Base-by-base conservation (phyloP, 2,329 filamentous ascomycete species). In the Colletotrichum tamarilloi region DNA sequence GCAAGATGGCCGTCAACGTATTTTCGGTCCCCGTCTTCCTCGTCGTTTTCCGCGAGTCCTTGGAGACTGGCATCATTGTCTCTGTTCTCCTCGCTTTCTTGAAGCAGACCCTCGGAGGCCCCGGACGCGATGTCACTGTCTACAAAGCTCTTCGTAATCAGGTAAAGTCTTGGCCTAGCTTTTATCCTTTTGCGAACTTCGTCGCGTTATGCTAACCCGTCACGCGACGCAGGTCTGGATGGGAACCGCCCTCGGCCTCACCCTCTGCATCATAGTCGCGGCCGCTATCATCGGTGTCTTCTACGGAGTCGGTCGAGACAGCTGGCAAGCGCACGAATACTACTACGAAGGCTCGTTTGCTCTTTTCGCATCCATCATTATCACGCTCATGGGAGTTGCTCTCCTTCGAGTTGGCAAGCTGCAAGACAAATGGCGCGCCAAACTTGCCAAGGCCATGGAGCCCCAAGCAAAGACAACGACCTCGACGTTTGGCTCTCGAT, bases 21-120 rank as follows among this genome's bases (percentile, higher is more conserved):
- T 95, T 95, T 82, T 89, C 93, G 75, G 91, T 95, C 24, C 93
- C 93, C 76, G 90, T 97, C 68, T 97, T 97, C 85, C 95, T 98
- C 85, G 94, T 98, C 81, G 92, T 94, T 84, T 97, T 97, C 81
- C 92, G 95, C 79, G 95, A 97, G 84, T 91, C 91, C 53, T 86
- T 97, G 62, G 95, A 97, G 85, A 93, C 93, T 0, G 92, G 90
- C 78, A 95, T 97, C 79, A 94, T 97, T 77, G 91, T 97, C 75
- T 96, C 95, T 0, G 93, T 97, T 19, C 86, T 97, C 38, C 89
- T 97, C 53, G 91, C 94, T 26, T 97, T 97, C 81, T 85, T 97
- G 71, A 97, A 96, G 82, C 93, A 97, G 81, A 94, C 92, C 3
- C 88, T 97, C 49, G 86, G 85, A 72, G 90, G 90, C 0, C 90